Evolutionary conservation across 1,284 basidiomycete species (phyloP).

Genomic region (Malassezia globosa): DNA sequence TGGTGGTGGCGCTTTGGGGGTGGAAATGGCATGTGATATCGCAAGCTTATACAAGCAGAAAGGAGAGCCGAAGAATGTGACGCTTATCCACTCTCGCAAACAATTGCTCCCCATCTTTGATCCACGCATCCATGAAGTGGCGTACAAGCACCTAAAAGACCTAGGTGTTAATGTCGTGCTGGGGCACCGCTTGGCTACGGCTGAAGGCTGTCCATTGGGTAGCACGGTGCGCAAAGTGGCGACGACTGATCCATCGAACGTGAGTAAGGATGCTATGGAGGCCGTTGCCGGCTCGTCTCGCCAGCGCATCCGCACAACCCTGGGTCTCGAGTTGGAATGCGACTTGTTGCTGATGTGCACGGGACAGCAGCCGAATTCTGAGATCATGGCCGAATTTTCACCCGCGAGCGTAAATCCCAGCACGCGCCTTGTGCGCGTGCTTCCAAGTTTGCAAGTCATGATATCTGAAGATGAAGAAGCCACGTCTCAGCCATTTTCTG

Average conservation of each 20-base stretch:
- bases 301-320: conserved; percentile 35
- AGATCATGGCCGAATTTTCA: conserved; percentile 35
- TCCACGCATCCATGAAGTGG: conserved; percentile 33
- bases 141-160: conserved; percentile 26
- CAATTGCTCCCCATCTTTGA: conserved; percentile 46
- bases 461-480: conserved; percentile 30
- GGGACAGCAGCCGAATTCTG: conserved; percentile 43
- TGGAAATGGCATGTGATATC: conserved; percentile 42
- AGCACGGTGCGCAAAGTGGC: conserved; percentile 23
- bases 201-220: conserved; percentile 40
- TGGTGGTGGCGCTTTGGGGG: conserved; percentile 44
- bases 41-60: conserved; percentile 21
- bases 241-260: conserved; percentile 1
- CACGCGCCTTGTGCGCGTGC: conserved; percentile 33
- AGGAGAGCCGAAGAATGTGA: conserved; percentile 28
- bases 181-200: conserved; percentile 38
- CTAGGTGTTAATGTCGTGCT: conserved; percentile 42
- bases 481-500: conserved; percentile 31
- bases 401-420: conserved; percentile 35
- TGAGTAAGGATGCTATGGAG: conserved; percentile 3
- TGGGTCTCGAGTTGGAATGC: conserved; percentile 35
- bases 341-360: conserved; percentile 44
- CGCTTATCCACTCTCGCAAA: conserved; percentile 39
- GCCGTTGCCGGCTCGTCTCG: background rate
- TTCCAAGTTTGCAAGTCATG: conserved; percentile 37